Evolutionary conservation across 225 moss, liverwort and hornwort species (phyloP).

Genomic region (Bryoerythrophyllum caledonicum): DNA sequence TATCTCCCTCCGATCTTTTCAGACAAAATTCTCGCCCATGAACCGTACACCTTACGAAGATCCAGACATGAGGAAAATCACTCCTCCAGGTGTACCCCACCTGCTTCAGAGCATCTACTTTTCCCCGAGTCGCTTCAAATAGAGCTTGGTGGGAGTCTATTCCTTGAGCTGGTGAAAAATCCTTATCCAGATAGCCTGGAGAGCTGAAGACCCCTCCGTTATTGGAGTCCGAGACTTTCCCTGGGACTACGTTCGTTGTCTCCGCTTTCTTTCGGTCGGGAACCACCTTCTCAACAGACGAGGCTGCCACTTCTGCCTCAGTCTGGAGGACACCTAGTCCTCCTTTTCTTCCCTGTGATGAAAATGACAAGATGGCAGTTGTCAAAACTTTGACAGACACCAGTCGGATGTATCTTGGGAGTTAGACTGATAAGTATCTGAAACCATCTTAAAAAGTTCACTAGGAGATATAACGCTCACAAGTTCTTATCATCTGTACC

Average conservation of each 20-base stretch:
- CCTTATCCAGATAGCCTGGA: conserved; percentile 34
- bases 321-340: conserved; percentile 59
- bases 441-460: background rate
- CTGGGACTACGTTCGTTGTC: conserved; percentile 18
- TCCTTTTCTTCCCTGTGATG: conserved; percentile 53
- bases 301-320: conserved; percentile 53
- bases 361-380: conserved; percentile 31
- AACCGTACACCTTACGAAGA: conserved; percentile 15
- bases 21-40: conserved; percentile 8
- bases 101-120: conserved; percentile 69
- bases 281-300: conserved; percentile 42
- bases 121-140: conserved; percentile 54
- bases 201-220: conserved; percentile 31
- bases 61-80: conserved; percentile 19
- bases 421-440: background rate
- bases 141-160: conserved; percentile 34
- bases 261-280: conserved; percentile 38
- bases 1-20: conserved; percentile 7
- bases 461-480: background rate
- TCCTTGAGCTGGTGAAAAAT: conserved; percentile 28
- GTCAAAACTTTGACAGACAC: conserved; percentile 24
- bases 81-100: conserved; percentile 41
- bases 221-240: conserved; percentile 18
- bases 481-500: conserved; percentile 3
- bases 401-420: background rate